These are phyloP conservation scores for Collybia nuda DNA, from an alignment of 768 basidiomycete genomes.

Conservation along the genomic window DNA sequence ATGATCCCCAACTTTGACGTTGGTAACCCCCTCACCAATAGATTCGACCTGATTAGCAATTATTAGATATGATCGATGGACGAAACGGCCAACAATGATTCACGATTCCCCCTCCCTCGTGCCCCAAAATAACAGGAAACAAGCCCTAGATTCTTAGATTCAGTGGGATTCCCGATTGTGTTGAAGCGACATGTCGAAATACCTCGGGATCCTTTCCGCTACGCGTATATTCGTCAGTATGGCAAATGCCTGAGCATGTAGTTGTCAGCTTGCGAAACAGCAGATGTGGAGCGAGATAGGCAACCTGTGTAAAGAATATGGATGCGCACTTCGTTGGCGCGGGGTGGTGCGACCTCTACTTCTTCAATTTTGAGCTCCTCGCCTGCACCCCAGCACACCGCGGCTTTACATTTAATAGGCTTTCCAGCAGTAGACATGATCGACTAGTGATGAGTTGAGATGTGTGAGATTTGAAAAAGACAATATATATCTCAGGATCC, in stretches of 20 bases:
- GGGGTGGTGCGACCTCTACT: slow-evolving; percentile 91
- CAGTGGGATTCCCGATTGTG: not conserved
- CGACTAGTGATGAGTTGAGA: slow-evolving; percentile 1
- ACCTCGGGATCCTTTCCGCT: slow-evolving; percentile 97
- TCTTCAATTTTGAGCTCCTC: slow-evolving; percentile 86
- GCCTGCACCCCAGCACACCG: slow-evolving; percentile 94
- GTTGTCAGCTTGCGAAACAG: not conserved
- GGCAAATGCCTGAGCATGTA: slow-evolving; percentile 73
- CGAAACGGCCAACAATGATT: not conserved
- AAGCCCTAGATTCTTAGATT: slow-evolving; percentile 52
- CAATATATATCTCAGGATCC: not conserved
- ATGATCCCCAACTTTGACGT: slow-evolving; percentile 80
- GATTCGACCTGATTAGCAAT: slow-evolving; percentile 78
- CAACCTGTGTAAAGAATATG: slow-evolving; percentile 88
- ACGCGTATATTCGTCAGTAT: slow-evolving; percentile 97
- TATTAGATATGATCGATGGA: not conserved
- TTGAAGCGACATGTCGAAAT: slow-evolving; percentile 11
- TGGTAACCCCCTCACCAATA: slow-evolving; percentile 94
- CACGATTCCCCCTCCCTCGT: slow-evolving; percentile 91
- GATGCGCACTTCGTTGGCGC: slow-evolving; percentile 89
- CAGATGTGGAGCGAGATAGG: slow-evolving; percentile 11
- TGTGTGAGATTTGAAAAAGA: not conserved
- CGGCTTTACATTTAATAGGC: slow-evolving; percentile 85
- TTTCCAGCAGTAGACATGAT: slow-evolving; percentile 81
- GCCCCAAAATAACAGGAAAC: slow-evolving; percentile 92